These are phyloP conservation scores for Penicillium brasilianum DNA, from an alignment of 2,329 filamentous ascomycete genomes.

Conservation along the genomic window DNA sequence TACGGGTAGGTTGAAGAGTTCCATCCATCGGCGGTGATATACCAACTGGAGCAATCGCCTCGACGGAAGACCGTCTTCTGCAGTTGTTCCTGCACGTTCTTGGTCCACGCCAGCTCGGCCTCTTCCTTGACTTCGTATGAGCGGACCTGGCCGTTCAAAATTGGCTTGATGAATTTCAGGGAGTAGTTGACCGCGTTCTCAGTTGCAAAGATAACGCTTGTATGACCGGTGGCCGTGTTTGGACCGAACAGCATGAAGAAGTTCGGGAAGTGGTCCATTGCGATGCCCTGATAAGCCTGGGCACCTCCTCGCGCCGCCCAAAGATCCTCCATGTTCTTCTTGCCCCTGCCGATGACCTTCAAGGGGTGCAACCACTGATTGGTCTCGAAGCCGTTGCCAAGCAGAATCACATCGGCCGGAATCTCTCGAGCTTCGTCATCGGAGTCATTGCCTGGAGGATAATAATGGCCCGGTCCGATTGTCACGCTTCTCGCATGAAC, in stretches of 20 bases:
- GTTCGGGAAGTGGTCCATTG: constrained; percentile 67
- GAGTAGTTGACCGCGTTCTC: constrained; percentile 68
- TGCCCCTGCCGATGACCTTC: constrained; percentile 57
- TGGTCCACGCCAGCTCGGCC: constrained; percentile 54
- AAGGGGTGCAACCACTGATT: constrained; percentile 61
- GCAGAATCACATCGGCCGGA: constrained; percentile 64
- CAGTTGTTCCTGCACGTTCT: constrained; percentile 53
- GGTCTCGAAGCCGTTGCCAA: constrained; percentile 66
- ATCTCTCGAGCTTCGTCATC: constrained; percentile 48
- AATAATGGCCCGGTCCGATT: constrained; percentile 56
- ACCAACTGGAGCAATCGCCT: constrained; percentile 57
- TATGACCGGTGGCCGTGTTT: constrained; percentile 67
- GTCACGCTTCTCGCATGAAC: constrained; percentile 57
- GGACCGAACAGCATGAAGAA: constrained; percentile 69
- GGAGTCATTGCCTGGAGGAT: constrained; percentile 43
- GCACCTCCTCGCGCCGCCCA: constrained; percentile 66
- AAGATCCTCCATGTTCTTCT: constrained; percentile 58
- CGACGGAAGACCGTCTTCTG: constrained; percentile 55
- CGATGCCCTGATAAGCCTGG: constrained; percentile 65
- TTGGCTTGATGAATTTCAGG: constrained; percentile 62
- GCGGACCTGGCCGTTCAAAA: constrained; percentile 53
- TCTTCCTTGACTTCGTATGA: constrained; percentile 56
- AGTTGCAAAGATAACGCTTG: constrained; percentile 62
- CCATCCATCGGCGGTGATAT: constrained; percentile 55
- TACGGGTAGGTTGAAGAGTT: constrained; percentile 56